phyloP scores from a whole-genome alignment of 1,284 basidiomycete species.

The Ceratorhiza oryzae-sativae region DNA sequence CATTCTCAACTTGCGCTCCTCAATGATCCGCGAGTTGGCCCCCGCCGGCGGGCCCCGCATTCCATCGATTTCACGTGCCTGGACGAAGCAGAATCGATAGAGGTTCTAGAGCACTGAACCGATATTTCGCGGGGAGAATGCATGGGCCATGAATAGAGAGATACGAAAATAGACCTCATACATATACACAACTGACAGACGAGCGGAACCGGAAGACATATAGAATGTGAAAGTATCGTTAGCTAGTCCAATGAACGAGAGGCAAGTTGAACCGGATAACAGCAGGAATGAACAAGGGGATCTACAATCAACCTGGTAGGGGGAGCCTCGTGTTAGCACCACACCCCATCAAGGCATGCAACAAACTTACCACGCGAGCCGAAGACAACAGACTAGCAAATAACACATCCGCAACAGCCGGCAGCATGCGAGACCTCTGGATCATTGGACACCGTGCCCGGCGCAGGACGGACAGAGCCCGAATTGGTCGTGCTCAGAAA shows the following conservation, averaged over 20 bases:
- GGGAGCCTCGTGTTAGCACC: neutral
- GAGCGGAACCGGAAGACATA: too few relatives aligned
- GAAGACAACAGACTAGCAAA: constrained; percentile 48
- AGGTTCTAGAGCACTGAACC: neutral
- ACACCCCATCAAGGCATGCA: neutral
- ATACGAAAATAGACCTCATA: too few relatives aligned
- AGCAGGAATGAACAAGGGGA: too few relatives aligned
- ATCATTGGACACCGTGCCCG: neutral
- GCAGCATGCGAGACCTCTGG: constrained; percentile 30
- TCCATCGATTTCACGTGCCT: neutral
- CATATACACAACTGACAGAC: too few relatives aligned
- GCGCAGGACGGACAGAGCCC: constrained; percentile 10
- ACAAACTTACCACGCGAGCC: neutral
- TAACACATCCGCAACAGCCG: constrained; percentile 54
- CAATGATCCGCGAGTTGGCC: neutral
- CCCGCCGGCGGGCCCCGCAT: constrained; percentile 15
- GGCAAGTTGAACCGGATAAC: too few relatives aligned
- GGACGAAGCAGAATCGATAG: neutral
- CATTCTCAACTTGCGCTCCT: neutral
- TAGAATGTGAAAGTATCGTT: too few relatives aligned
- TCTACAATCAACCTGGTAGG: too few relatives aligned
- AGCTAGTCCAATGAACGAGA: too few relatives aligned
- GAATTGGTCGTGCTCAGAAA: constrained; percentile 19
- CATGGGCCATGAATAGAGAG: too few relatives aligned
- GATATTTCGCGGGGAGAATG: too few relatives aligned